Conservation (phyloP, 495 filamentous ascomycete genomes). For the Penicillium nucicola region DNA sequence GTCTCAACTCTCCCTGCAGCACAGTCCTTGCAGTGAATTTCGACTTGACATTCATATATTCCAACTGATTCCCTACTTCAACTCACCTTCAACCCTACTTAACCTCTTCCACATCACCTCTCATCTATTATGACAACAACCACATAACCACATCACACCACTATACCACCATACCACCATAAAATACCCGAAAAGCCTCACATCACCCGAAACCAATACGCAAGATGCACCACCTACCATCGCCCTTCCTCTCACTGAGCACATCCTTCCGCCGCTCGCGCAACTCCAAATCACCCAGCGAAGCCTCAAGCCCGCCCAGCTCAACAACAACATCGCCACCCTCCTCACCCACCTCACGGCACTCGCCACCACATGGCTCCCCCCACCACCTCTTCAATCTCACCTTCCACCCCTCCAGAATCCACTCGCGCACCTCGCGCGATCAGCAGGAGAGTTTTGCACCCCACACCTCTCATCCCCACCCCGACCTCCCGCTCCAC, state of each 20-base stretch:
- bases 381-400: slow-evolving; percentile 29
- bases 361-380: slow-evolving; percentile 10
- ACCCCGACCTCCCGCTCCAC: slow-evolving; percentile 17
- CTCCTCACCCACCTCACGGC: slow-evolving; percentile 16
- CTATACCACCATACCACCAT: neutral
- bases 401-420: slow-evolving; percentile 21
- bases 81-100: neutral
- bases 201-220: neutral
- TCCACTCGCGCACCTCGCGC: slow-evolving; percentile 10
- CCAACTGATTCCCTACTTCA: neutral
- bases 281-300: slow-evolving; percentile 8
- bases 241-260: slow-evolving; percentile 17
- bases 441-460: slow-evolving; percentile 18
- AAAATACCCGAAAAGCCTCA: neutral
- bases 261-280: slow-evolving; percentile 1
- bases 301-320: slow-evolving; percentile 15
- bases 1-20: slow-evolving; percentile 26
- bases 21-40: slow-evolving; percentile 20
- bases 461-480: slow-evolving; percentile 23
- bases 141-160: neutral
- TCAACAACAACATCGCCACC: slow-evolving; percentile 23
- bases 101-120: too few species aligned
- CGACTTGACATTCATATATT: slow-evolving; percentile 4
- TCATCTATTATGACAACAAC: neutral
- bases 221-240: slow-evolving; percentile 17